phyloP scores from a whole-genome alignment of 2,329 filamentous ascomycete genomes.

The Aspergillus ibericus region DNA sequence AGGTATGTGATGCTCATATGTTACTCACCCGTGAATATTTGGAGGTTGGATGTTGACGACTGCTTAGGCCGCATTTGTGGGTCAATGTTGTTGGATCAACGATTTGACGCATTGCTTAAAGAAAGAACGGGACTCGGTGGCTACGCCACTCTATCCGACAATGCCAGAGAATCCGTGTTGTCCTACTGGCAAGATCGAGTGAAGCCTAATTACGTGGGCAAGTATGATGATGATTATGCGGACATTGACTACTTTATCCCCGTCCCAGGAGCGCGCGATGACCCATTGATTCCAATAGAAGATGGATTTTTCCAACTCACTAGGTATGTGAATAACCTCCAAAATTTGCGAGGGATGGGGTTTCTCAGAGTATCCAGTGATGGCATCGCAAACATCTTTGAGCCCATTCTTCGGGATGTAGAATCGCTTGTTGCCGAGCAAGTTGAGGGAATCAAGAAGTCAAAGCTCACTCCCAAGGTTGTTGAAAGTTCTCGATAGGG shows the following conservation, averaged over 20 bases:
- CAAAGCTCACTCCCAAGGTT: constrained; percentile 10
- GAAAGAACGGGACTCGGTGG: constrained; percentile 26
- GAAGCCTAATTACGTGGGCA: constrained; percentile 30
- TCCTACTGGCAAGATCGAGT: constrained; percentile 32
- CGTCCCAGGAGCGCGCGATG: constrained; percentile 22
- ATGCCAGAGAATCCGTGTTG: constrained; percentile 23
- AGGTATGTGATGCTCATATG: constrained; percentile 15
- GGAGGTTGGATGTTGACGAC: background rate
- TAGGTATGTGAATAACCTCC: constrained; percentile 9
- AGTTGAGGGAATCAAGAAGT: constrained; percentile 9
- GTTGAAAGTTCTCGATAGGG: background rate
- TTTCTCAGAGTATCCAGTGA: constrained; percentile 12
- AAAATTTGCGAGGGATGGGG: too few species aligned
- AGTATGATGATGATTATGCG: constrained; percentile 21
- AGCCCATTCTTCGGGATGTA: constrained; percentile 28
- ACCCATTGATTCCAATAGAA: constrained; percentile 20
- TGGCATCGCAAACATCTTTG: constrained; percentile 28
- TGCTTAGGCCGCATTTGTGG: constrained; percentile 30
- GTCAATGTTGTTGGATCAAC: constrained; percentile 34
- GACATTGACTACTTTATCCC: constrained; percentile 23
- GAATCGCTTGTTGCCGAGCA: constrained; percentile 27
- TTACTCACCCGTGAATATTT: too few species aligned
- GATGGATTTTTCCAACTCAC: constrained; percentile 20
- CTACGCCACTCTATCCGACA: constrained; percentile 28
- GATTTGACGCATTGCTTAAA: constrained; percentile 23